Evolutionary conservation across 2,329 filamentous ascomycete species (phyloP).

Genomic region (Ophiocordyceps australis): DNA sequence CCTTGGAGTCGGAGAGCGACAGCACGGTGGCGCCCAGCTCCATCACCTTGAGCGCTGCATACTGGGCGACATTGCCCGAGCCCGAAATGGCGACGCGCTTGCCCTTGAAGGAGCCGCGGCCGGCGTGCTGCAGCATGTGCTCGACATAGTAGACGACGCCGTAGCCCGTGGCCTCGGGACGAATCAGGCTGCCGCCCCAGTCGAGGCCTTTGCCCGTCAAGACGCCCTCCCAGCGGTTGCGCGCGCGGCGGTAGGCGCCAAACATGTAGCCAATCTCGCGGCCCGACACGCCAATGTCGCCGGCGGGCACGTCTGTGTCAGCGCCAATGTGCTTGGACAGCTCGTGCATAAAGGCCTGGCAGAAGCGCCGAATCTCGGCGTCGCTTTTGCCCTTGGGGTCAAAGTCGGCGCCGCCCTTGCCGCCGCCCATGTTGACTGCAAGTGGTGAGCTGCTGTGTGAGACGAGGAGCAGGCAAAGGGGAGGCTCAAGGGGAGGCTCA

Average conservation of each 20-base stretch:
- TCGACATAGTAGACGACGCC: conserved; percentile 92
- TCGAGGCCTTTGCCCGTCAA: conserved; percentile 85
- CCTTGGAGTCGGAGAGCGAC: conserved; percentile 86
- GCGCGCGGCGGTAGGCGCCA: conserved; percentile 75
- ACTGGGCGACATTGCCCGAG: conserved; percentile 95
- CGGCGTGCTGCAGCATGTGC: conserved; percentile 88
- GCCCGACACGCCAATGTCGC: conserved; percentile 85
- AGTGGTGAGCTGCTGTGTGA: conserved; percentile 1
- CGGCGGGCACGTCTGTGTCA: conserved; percentile 89
- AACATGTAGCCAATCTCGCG: conserved; percentile 93
- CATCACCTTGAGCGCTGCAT: conserved; percentile 88
- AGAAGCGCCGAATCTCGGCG: conserved; percentile 95
- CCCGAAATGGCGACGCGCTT: conserved; percentile 94
- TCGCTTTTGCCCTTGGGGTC: conserved; percentile 98
- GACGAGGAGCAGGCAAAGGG: no score
- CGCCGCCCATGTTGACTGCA: conserved; percentile 63
- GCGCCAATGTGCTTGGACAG: conserved; percentile 91
- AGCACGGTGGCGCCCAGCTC: conserved; percentile 88
- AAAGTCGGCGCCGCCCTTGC: conserved; percentile 95
- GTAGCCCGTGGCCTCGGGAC: conserved; percentile 92
- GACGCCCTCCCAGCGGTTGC: conserved; percentile 88
- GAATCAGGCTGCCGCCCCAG: conserved; percentile 89
- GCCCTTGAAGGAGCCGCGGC: conserved; percentile 69
- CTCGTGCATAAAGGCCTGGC: conserved; percentile 89
- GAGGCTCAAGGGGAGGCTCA: no score